Evolutionary conservation across 2,329 filamentous ascomycete genomes (phyloP).

Genomic region (Atkinsonella hypoxylon): DNA sequence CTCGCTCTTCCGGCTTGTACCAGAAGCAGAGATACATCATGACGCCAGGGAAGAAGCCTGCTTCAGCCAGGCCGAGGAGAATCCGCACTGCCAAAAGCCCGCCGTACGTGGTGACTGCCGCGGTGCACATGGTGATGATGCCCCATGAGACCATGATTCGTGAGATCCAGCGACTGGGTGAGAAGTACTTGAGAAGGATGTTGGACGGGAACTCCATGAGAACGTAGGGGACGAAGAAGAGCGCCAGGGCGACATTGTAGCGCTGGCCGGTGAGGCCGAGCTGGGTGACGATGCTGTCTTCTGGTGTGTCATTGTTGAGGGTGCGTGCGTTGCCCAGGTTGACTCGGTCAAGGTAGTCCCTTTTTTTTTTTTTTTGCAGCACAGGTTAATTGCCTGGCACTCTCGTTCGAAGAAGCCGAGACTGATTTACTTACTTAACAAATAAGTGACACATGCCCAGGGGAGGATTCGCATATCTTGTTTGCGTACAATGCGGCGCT

Average conservation of each 20-base stretch:
- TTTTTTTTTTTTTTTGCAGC: neutral
- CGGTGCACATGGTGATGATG: constrained; percentile 35
- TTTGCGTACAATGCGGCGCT: constrained; percentile 20
- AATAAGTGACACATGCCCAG: constrained; percentile 21
- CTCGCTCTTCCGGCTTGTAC: constrained; percentile 47
- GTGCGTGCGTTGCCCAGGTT: constrained; percentile 23
- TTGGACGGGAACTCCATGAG: constrained; percentile 21
- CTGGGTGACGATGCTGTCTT: constrained; percentile 20
- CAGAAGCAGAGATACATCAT: constrained; percentile 50
- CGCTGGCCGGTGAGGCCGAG: constrained; percentile 20
- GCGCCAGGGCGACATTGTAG: constrained; percentile 19
- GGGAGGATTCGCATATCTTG: constrained; percentile 21
- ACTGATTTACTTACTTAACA: constrained; percentile 14
- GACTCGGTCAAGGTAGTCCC: constrained; percentile 18
- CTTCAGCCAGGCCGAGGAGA: constrained; percentile 39
- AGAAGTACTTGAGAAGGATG: constrained; percentile 23
- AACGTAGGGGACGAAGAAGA: constrained; percentile 20
- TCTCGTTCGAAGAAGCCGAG: neutral
- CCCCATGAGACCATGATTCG: constrained; percentile 35
- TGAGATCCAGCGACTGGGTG: constrained; percentile 21
- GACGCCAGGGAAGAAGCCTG: constrained; percentile 39
- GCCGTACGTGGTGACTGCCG: constrained; percentile 32
- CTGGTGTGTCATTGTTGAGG: constrained; percentile 21
- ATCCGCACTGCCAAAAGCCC: constrained; percentile 36
- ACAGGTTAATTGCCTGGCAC: too few relatives aligned